Conservation (phyloP, 2,329 filamentous ascomycete species). For the Amphichorda felina region DNA sequence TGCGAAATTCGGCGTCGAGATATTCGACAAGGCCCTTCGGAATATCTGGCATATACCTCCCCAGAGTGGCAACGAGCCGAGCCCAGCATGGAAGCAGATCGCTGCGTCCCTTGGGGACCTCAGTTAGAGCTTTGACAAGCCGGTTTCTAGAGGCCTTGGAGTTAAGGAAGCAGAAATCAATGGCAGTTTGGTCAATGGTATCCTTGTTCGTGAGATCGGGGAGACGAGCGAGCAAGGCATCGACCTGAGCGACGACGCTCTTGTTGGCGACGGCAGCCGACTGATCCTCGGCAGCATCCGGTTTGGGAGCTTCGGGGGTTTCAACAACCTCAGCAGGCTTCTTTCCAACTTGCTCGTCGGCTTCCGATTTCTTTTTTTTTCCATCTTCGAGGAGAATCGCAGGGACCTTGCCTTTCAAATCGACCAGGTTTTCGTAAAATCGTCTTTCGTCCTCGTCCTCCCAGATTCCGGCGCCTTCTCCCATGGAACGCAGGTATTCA, state of each 20-base stretch:
- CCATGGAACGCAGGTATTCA: slow-evolving; percentile 82
- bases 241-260: slow-evolving; percentile 92
- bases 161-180: slow-evolving; percentile 97
- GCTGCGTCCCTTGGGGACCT: slow-evolving; percentile 86
- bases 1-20: slow-evolving; percentile 92
- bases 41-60: slow-evolving; percentile 90
- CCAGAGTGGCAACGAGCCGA: slow-evolving; percentile 84
- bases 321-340: slow-evolving; percentile 43
- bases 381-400: slow-evolving; percentile 85
- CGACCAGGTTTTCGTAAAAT: slow-evolving; percentile 94
- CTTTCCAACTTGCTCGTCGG: slow-evolving; percentile 73
- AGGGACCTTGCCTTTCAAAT: slow-evolving; percentile 91
- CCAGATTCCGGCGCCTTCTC: slow-evolving; percentile 91
- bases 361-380: slow-evolving; percentile 83
- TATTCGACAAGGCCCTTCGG: slow-evolving; percentile 84
- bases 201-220: slow-evolving; percentile 90
- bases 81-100: slow-evolving; percentile 87
- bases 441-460: slow-evolving; percentile 96
- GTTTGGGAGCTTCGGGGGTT: slow-evolving; percentile 35
- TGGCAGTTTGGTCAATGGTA: slow-evolving; percentile 77
- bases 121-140: slow-evolving; percentile 82
- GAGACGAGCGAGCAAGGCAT: slow-evolving; percentile 76
- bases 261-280: slow-evolving; percentile 96
- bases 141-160: slow-evolving; percentile 96
- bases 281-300: slow-evolving; percentile 50